These are phyloP conservation scores for Fusarium sp. DNA, from an alignment of 2,329 filamentous ascomycete genomes.

Conservation along the genomic window DNA sequence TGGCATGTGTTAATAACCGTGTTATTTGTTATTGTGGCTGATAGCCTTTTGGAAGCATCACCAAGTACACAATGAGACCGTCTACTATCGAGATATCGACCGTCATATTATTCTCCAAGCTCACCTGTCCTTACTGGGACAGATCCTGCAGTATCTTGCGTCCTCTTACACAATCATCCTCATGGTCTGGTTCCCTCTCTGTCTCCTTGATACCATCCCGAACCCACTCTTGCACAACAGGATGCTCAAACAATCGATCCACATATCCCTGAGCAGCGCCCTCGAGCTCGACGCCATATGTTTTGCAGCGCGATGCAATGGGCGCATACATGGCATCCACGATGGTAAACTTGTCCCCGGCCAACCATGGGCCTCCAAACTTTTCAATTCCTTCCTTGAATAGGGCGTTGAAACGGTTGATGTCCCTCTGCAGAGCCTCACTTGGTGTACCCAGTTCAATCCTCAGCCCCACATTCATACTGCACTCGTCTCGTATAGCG, in stretches of 20 bases:
- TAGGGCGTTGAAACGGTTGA: conserved; percentile 51
- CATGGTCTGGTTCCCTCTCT: conserved; percentile 51
- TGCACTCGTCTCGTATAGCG: conserved; percentile 55
- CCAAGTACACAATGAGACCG: not conserved
- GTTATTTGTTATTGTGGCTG: too few species aligned
- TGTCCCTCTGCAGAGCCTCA: conserved; percentile 49
- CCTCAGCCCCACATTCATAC: conserved; percentile 56
- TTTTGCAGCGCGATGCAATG: conserved; percentile 54
- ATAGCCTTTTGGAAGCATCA: too few species aligned
- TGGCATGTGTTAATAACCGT: too few species aligned
- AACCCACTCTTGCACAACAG: conserved; percentile 54
- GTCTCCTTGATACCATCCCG: conserved; percentile 52
- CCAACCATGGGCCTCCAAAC: conserved; percentile 58
- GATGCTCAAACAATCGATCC: conserved; percentile 49
- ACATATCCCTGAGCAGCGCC: conserved; percentile 49
- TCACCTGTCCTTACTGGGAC: not conserved
- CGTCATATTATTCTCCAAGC: not conserved
- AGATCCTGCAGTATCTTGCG: conserved; percentile 49
- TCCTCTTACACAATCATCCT: conserved; percentile 51
- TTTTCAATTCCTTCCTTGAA: conserved; percentile 52
- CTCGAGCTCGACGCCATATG: conserved; percentile 50
- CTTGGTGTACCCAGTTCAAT: conserved; percentile 48
- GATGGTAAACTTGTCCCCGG: conserved; percentile 52
- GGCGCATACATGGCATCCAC: conserved; percentile 59
- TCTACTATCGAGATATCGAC: not conserved